These are phyloP conservation scores for Rhodotorula paludigena DNA, from an alignment of 768 basidiomycete species.

Conservation along the genomic window DNA sequence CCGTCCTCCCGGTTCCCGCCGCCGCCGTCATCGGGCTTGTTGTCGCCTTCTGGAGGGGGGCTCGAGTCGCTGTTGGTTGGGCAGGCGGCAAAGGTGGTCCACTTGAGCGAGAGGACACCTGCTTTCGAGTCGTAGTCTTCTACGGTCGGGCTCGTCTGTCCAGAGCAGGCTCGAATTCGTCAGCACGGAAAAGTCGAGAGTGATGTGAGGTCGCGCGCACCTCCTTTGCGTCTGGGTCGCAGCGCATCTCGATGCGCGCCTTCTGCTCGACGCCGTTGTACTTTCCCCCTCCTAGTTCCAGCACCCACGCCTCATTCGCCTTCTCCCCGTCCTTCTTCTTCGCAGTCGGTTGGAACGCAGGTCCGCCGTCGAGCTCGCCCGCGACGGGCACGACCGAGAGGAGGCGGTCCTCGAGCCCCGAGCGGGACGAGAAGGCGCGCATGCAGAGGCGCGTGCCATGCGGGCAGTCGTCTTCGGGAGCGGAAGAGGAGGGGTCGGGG, in stretches of 20 bases:
- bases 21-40: slow-evolving; percentile 32
- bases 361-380: slow-evolving; percentile 30
- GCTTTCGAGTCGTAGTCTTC: slow-evolving; percentile 56
- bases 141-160: slow-evolving; percentile 55
- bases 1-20: too few species aligned
- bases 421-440: slow-evolving; percentile 62
- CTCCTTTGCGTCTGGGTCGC: slow-evolving; percentile 20
- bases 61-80: slow-evolving; percentile 44
- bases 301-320: slow-evolving; percentile 1
- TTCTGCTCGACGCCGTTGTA: slow-evolving; percentile 24
- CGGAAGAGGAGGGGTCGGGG: slow-evolving; percentile 10
- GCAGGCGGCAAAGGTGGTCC: slow-evolving; percentile 63
- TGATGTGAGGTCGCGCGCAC: neutral
- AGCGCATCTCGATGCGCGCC: slow-evolving; percentile 27
- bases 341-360: slow-evolving; percentile 44
- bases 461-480: slow-evolving; percentile 37
- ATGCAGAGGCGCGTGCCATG: slow-evolving; percentile 64
- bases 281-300: slow-evolving; percentile 19
- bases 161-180: slow-evolving; percentile 39
- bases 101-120: slow-evolving; percentile 56
- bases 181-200: neutral
- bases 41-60: slow-evolving; percentile 29
- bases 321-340: slow-evolving; percentile 6
- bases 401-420: slow-evolving; percentile 57
- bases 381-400: slow-evolving; percentile 72